Conservation (phyloP, 176 grass and related monocot species). For the Carex myosuroides region DNA sequence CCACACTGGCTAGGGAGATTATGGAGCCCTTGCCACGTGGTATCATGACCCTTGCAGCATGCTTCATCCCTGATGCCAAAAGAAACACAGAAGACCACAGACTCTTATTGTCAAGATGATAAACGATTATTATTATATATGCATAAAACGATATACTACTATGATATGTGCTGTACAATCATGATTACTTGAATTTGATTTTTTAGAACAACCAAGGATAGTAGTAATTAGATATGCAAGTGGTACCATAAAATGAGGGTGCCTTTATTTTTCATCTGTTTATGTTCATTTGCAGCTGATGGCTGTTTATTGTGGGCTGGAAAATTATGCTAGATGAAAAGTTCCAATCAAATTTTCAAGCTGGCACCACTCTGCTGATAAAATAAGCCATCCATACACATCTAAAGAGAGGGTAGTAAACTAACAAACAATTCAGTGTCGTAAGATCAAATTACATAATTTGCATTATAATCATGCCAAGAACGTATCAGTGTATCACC, state of each 20-base stretch:
- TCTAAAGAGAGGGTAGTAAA: not conserved
- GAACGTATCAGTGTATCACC: not conserved
- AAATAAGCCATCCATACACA: not conserved
- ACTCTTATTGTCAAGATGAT: not conserved
- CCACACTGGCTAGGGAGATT: constrained; percentile 63
- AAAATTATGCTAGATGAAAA: not conserved
- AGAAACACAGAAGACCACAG: not conserved
- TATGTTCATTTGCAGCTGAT: not conserved
- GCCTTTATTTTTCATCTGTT: not conserved
- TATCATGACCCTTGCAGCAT: constrained; percentile 73
- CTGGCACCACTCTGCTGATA: not conserved
- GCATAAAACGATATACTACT: not conserved
- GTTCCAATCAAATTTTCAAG: not conserved
- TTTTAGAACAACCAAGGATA: not conserved
- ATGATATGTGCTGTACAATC: not conserved
- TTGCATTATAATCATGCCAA: not conserved
- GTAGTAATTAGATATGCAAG: not conserved
- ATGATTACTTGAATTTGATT: not conserved
- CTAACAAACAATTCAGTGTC: not conserved
- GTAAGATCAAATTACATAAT: not conserved
- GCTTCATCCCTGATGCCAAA: constrained; percentile 59
- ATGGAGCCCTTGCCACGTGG: constrained; percentile 58
- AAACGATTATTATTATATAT: not conserved
- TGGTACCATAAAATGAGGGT: not conserved
- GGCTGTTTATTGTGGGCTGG: not conserved